phyloP scores from a whole-genome alignment of 106 monocot genomes.

The Dendrobium catenatum region DNA sequence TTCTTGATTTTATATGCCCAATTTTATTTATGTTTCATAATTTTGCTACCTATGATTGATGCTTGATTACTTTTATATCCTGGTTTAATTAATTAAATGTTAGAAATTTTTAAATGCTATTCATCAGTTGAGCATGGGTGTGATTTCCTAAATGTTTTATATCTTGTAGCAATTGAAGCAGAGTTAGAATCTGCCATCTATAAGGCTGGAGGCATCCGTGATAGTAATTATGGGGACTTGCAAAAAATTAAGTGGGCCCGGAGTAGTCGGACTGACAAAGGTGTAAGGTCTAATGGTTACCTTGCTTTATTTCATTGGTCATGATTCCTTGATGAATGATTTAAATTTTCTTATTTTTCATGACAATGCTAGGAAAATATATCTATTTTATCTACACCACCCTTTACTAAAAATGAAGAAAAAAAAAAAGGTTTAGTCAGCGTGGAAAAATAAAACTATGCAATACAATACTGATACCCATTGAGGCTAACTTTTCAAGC shows the following conservation, averaged over 20 bases:
- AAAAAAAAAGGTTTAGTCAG: neutral
- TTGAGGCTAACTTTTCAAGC: neutral
- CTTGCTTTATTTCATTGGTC: neutral
- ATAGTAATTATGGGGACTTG: slow-evolving; percentile 76
- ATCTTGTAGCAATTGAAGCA: slow-evolving; percentile 85
- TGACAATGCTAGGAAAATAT: no score
- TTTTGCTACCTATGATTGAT: neutral
- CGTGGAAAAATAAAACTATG: neutral
- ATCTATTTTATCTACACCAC: neutral
- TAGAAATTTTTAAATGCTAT: neutral
- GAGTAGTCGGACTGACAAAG: slow-evolving; percentile 96
- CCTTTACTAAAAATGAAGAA: neutral
- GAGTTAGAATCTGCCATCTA: slow-evolving; percentile 81
- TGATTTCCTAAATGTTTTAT: slow-evolving; percentile 45
- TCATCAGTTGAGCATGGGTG: slow-evolving; percentile 26
- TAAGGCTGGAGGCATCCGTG: slow-evolving; percentile 85
- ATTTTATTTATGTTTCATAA: neutral
- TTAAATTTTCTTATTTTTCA: neutral
- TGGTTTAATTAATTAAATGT: neutral
- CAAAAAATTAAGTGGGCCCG: slow-evolving; percentile 90
- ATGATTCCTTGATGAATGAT: neutral
- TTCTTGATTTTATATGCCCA: no score
- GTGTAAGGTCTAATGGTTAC: slow-evolving; percentile 33
- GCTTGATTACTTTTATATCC: neutral
- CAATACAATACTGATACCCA: neutral